A percentile compares a stretch with the other conserved stretches of the same genome.
These are phyloP conservation scores for Coemansia sp. DNA, from an alignment of 192 early-diverging fungal species.

Conservation along the genomic window DNA sequence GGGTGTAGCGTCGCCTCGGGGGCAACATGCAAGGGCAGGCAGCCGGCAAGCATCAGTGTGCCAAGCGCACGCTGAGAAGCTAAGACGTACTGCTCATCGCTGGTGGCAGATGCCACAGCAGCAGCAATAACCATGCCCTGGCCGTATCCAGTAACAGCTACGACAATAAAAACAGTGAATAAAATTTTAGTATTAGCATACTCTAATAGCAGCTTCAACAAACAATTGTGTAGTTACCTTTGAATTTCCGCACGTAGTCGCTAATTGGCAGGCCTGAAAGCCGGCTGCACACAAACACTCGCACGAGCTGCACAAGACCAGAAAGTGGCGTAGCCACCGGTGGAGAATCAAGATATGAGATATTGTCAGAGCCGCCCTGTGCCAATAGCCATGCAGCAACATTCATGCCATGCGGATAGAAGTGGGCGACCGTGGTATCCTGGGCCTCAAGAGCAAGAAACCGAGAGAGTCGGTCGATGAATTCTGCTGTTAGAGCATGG, in stretches of 20 bases:
- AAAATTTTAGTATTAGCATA: background rate
- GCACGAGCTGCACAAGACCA: conserved; percentile 81
- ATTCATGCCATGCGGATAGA: conserved; percentile 66
- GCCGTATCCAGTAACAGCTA: conserved; percentile 83
- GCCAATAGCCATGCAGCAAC: conserved; percentile 72
- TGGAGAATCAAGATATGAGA: conserved; percentile 67
- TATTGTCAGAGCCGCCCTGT: conserved; percentile 24
- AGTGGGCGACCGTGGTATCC: conserved; percentile 57
- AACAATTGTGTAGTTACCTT: conserved; percentile 5
- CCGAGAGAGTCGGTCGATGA: conserved; percentile 68
- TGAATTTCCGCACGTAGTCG: conserved; percentile 50
- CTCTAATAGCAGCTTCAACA: background rate
- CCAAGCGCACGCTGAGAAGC: conserved; percentile 79
- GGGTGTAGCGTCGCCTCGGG: conserved; percentile 73
- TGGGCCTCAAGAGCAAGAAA: conserved; percentile 58
- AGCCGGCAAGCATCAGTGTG: conserved; percentile 80
- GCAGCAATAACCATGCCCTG: conserved; percentile 87
- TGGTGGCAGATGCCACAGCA: conserved; percentile 73
- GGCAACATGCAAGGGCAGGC: conserved; percentile 71
- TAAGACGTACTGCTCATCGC: conserved; percentile 68
- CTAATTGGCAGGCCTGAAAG: conserved; percentile 56
- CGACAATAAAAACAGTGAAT: conserved; percentile 1
- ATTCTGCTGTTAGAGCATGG: conserved; percentile 62
- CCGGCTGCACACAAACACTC: conserved; percentile 73
- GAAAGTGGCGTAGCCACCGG: conserved; percentile 78